Conservation (phyloP, 208 protist species). For the Acanthamoeba polyphaga region DNA sequence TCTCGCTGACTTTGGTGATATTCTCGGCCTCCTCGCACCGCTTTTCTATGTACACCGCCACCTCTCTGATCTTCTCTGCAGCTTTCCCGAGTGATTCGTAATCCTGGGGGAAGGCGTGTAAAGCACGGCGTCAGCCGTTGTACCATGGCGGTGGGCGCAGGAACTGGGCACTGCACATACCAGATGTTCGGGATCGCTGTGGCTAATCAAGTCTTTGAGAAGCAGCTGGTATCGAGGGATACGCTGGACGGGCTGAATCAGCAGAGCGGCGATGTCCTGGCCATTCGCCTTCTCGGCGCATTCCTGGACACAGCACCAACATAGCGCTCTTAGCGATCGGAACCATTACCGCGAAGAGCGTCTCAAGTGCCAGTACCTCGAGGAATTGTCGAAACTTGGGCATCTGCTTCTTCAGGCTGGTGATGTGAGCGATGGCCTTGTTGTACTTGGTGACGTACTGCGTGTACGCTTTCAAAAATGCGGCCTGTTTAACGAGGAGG, state of each 20-base stretch:
- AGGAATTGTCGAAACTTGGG: slow-evolving; percentile 26
- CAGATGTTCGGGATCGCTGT: slow-evolving; percentile 42
- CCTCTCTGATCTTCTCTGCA: slow-evolving; percentile 3
- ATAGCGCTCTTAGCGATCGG: too few relatives aligned
- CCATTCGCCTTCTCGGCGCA: not conserved
- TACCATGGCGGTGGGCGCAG: not conserved
- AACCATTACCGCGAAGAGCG: too few relatives aligned
- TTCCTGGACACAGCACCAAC: not conserved
- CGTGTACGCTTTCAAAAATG: slow-evolving; percentile 67
- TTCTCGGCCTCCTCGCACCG: slow-evolving; percentile 51
- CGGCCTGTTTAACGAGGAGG: not conserved
- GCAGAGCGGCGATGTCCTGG: not conserved
- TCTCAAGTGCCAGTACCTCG: not conserved
- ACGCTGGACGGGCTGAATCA: slow-evolving; percentile 48
- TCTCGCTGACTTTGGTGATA: slow-evolving; percentile 62
- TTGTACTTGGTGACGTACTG: slow-evolving; percentile 60
- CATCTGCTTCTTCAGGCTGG: slow-evolving; percentile 39
- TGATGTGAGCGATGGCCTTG: not conserved
- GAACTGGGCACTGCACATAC: not conserved
- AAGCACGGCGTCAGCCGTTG: not conserved
- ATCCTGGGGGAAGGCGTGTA: not conserved
- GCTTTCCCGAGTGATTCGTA: slow-evolving; percentile 19
- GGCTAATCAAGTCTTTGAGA: slow-evolving; percentile 28
- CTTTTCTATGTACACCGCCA: slow-evolving; percentile 56
- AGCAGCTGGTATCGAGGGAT: slow-evolving; percentile 58